Base-by-base conservation (phyloP, 2,329 filamentous ascomycete species). In the Periglandula ipomoeae region DNA sequence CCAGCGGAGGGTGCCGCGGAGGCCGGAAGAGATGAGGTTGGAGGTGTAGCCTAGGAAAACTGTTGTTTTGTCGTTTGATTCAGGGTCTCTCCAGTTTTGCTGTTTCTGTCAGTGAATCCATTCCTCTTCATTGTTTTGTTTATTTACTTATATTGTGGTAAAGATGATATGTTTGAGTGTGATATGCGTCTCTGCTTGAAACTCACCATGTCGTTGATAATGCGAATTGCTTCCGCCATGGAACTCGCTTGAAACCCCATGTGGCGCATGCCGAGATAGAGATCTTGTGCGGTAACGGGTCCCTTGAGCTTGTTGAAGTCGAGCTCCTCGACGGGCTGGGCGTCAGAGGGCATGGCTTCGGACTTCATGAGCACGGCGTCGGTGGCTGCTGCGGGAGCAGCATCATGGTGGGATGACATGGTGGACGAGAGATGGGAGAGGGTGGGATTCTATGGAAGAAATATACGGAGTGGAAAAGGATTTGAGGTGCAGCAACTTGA, bases 21-120 rank as follows among this genome's bases (percentile, higher is more conserved):
- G 79, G 8, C 93, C 93, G 3, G 91, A 98, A 0, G 93, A 97
- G 61, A 98, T 96, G 58, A 98, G 77, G 65, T 98, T 98, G 45
- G 89, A 95, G 9, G 93, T 98, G 71, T 96, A 98, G 50, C 93
- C 93, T 8, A 98, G 80, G 68, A 98, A 97, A 58, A 98, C 91
- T 52, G 93, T 97, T 17, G 93, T 93, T 59, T 79, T 79, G 23
- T 85, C 81, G 13, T 80, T 81, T 2, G 87, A 87, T 61, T 90
- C 86, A 1, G 87, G 81, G 63, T 95, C 86, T 53, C 76, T 76
- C 84, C 88, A 97, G 50, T 79, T 77, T 62, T 89, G 79, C 88
- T 72, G 23, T 6, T n/a, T 19, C 19, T 27, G 20, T 50, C 19
- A 50, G 39, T 5, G 24, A 15, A 13, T 32, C 24, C 20, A 15